Conservation (phyloP, 768 basidiomycete genomes). For the Nevesoporus exiguus region DNA sequence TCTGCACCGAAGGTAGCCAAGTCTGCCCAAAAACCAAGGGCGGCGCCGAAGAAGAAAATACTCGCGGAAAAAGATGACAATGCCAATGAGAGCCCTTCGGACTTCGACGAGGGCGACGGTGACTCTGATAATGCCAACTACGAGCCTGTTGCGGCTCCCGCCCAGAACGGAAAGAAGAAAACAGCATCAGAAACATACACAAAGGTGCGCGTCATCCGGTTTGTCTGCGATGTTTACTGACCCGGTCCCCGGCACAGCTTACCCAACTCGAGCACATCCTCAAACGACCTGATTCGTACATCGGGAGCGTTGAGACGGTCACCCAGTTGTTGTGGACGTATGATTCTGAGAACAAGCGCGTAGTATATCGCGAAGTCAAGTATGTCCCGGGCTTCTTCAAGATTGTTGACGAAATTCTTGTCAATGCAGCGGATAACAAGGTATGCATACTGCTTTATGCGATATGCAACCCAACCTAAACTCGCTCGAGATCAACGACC, state of each 20-base stretch:
- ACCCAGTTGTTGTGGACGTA: constrained; percentile 93
- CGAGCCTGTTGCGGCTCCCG: constrained; percentile 23
- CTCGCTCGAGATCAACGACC: constrained; percentile 75
- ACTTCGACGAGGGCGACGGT: constrained; percentile 37
- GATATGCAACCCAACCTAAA: background rate
- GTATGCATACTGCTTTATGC: constrained; percentile 39
- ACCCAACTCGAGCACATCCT: constrained; percentile 94
- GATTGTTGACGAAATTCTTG: constrained; percentile 98
- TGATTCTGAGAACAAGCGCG: constrained; percentile 77
- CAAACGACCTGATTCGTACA: constrained; percentile 91
- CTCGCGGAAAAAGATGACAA: constrained; percentile 66
- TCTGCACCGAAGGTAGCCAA: constrained; percentile 41
- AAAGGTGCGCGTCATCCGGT: constrained; percentile 53
- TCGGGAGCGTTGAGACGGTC: constrained; percentile 90
- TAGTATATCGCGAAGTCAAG: constrained; percentile 78
- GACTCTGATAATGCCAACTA: constrained; percentile 40
- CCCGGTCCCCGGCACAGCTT: constrained; percentile 48
- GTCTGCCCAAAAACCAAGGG: constrained; percentile 47
- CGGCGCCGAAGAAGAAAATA: constrained; percentile 64
- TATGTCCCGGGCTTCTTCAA: constrained; percentile 99
- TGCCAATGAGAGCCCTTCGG: constrained; percentile 45
- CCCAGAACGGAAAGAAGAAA: constrained; percentile 63
- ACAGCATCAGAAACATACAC: constrained; percentile 88
- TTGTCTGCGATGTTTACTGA: background rate
- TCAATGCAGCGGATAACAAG: constrained; percentile 99